Evolutionary conservation across 805 yeast genomes (phyloP).

Genomic region (Yueomyces sinensis): DNA sequence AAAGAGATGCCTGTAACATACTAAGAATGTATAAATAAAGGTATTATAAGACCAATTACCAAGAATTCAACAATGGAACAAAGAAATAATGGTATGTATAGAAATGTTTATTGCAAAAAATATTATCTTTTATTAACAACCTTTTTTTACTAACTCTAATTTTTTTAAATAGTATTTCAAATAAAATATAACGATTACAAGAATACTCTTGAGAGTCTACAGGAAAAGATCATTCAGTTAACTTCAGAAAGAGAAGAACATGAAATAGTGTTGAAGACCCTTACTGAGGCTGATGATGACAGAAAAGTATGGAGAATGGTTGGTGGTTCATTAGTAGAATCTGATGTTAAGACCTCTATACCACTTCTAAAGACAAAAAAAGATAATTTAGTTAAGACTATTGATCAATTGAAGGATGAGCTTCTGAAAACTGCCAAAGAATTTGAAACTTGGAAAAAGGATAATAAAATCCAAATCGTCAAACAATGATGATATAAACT

Average conservation of each 20-base stretch:
- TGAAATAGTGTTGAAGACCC: slow-evolving; percentile 45
- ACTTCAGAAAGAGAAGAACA: slow-evolving; percentile 36
- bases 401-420: slow-evolving; percentile 19
- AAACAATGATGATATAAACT: too few relatives aligned
- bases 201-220: slow-evolving; percentile 32
- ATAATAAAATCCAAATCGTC: slow-evolving; percentile 24
- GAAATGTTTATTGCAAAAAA: background rate
- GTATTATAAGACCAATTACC: too few relatives aligned
- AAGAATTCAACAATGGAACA: slow-evolving; percentile 7
- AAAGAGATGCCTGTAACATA: too few relatives aligned
- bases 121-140: slow-evolving; percentile 2
- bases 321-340: slow-evolving; percentile 83
- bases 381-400: slow-evolving; percentile 27
- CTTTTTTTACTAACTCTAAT: background rate
- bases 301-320: slow-evolving; percentile 87
- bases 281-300: slow-evolving; percentile 35
- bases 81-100: slow-evolving; percentile 8
- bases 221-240: slow-evolving; percentile 33
- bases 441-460: slow-evolving; percentile 24
- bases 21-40: too few relatives aligned
- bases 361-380: slow-evolving; percentile 47
- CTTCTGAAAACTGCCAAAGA: slow-evolving; percentile 19
- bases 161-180: slow-evolving; percentile 24
- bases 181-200: slow-evolving; percentile 39
- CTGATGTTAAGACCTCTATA: slow-evolving; percentile 63